phyloP scores from a whole-genome alignment of 345 rosid species.

The Alliaria petiolata region DNA sequence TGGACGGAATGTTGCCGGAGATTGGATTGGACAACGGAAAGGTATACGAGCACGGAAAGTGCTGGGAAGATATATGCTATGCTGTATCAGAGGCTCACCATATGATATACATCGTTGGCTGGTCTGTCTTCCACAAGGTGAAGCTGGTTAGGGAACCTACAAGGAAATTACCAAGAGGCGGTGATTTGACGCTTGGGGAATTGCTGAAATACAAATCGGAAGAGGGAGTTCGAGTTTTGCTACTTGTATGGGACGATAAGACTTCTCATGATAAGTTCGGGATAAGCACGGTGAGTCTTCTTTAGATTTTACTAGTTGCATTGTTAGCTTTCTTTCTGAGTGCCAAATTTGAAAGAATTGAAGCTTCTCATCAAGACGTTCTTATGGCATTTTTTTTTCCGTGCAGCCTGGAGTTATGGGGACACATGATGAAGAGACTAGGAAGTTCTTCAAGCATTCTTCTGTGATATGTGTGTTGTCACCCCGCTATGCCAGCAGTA shows the following conservation, averaged over 20 bases:
- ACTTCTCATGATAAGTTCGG: conserved; percentile 75
- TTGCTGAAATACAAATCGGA: conserved; percentile 87
- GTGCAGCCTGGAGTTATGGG: conserved; percentile 82
- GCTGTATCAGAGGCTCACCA: conserved; percentile 94
- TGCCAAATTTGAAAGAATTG: neutral
- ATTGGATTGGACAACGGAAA: conserved; percentile 47
- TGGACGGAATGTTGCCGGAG: conserved; percentile 39
- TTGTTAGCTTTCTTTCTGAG: neutral
- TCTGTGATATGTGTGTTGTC: conserved; percentile 91
- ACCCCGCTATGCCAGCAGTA: conserved; percentile 86
- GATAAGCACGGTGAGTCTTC: conserved; percentile 48
- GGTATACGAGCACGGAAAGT: conserved; percentile 45
- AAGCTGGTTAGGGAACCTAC: conserved; percentile 77
- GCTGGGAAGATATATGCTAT: conserved; percentile 95
- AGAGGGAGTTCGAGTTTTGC: conserved; percentile 88
- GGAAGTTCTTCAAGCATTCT: conserved; percentile 88
- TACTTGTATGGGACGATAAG: conserved; percentile 92
- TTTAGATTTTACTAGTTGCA: too few species aligned
- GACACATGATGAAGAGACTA: conserved; percentile 94
- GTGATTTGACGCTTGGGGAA: conserved; percentile 79
- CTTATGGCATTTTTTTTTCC: neutral
- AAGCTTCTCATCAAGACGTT: too few species aligned
- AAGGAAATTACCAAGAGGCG: conserved; percentile 59
- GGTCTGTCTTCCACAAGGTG: conserved; percentile 86
- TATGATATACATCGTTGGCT: conserved; percentile 80